Evolutionary conservation across 257 asterid species (phyloP).

Genomic region (Gardenia jasminoides): DNA sequence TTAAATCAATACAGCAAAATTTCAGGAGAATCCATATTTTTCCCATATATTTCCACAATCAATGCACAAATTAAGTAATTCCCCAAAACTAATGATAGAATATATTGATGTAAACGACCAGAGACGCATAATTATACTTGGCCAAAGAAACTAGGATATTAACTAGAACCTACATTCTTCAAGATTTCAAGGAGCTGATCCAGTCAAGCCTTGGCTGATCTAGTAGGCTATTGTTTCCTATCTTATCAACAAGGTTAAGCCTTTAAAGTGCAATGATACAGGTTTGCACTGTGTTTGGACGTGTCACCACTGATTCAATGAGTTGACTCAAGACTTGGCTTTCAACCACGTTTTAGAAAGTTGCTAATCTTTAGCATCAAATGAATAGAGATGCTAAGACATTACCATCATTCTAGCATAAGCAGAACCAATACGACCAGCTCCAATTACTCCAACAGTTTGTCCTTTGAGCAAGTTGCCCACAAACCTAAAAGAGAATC

Average conservation of each 20-base stretch:
- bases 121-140: not conserved
- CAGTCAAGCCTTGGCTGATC: not conserved
- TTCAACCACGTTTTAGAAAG: not conserved
- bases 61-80: not conserved
- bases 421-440: slow-evolving; percentile 97
- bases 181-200: not conserved
- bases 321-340: not conserved
- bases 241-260: not conserved
- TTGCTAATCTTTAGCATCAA: not conserved
- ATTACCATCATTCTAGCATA: slow-evolving; percentile 98
- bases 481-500: slow-evolving; percentile 55
- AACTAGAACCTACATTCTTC: too few species aligned
- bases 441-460: slow-evolving; percentile 96
- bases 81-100: not conserved
- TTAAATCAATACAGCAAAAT: slow-evolving; percentile 11
- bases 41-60: not conserved
- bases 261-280: not conserved
- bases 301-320: not conserved
- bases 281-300: not conserved
- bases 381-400: not conserved
- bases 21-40: not conserved
- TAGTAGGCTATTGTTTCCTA: not conserved
- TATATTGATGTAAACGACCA: not conserved
- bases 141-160: not conserved
- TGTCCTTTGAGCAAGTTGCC: slow-evolving; percentile 98